phyloP scores from a whole-genome alignment of 2,329 filamentous ascomycete species.

The Sordariomycetes sp. region DNA sequence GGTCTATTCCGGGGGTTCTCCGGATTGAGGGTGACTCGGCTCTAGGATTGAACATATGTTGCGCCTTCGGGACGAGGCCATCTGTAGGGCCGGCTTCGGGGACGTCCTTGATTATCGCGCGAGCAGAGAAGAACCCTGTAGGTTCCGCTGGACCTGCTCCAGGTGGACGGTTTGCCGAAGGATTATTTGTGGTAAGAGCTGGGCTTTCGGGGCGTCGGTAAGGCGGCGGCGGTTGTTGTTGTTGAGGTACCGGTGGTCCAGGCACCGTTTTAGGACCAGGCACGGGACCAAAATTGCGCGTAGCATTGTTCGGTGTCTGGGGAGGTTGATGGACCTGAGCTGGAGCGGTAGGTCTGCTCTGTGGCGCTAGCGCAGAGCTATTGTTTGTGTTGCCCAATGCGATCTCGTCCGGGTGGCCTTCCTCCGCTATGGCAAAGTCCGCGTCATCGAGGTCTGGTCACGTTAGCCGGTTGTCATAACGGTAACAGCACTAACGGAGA shows the following conservation, averaged over 20 bases:
- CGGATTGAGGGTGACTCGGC: conserved; percentile 76
- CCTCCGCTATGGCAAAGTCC: conserved; percentile 60
- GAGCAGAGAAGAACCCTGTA: conserved; percentile 61
- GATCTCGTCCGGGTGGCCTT: conserved; percentile 70
- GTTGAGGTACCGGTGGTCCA: not conserved
- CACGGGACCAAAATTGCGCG: not conserved
- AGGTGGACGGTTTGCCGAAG: conserved; percentile 17
- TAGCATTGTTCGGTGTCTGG: conserved; percentile 21
- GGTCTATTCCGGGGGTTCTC: conserved; percentile 81
- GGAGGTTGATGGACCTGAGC: conserved; percentile 13
- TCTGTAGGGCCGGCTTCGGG: conserved; percentile 30
- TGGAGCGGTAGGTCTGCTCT: conserved; percentile 10
- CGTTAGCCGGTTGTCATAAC: not conserved
- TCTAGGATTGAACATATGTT: conserved; percentile 59
- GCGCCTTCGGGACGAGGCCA: conserved; percentile 28
- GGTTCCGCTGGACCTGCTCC: conserved; percentile 22
- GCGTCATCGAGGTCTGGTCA: conserved; percentile 59
- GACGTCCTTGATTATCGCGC: conserved; percentile 44
- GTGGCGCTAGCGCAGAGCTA: conserved; percentile 11
- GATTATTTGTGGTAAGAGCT: not conserved
- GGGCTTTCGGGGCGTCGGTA: not conserved
- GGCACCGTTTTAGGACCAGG: not conserved
- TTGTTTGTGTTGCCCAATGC: conserved; percentile 18
- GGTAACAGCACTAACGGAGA: not conserved
- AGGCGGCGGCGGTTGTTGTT: not conserved